These are phyloP conservation scores for Stephanodiscus triporus DNA, from an alignment of 108 stramenopile genomes.

Conservation along the genomic window DNA sequence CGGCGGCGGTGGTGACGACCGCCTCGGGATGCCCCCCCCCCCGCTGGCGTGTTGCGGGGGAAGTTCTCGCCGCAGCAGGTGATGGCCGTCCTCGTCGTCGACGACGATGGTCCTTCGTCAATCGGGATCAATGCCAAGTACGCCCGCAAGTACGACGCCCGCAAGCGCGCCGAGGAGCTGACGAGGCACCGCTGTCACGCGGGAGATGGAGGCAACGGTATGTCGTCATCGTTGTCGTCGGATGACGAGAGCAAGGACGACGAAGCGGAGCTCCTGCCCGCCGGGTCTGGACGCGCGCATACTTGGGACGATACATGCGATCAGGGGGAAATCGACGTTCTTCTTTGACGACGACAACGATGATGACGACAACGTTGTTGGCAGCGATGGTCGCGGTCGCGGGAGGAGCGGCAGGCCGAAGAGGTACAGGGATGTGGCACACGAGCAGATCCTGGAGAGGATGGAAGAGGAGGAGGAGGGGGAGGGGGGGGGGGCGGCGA, in stretches of 20 bases:
- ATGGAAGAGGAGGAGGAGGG: too few relatives aligned
- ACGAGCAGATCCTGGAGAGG: too few relatives aligned
- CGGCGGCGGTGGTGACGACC: too few relatives aligned
- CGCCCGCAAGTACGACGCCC: constrained; percentile 68
- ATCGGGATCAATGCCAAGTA: constrained; percentile 68
- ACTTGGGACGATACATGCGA: constrained; percentile 75
- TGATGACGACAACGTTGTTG: constrained; percentile 30
- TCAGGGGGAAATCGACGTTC: constrained; percentile 66
- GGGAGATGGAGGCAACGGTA: constrained; percentile 50
- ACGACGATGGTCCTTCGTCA: not conserved
- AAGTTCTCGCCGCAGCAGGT: too few relatives aligned
- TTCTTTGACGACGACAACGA: too few relatives aligned
- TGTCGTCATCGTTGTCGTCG: not conserved
- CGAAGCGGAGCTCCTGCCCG: too few relatives aligned
- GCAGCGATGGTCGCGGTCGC: constrained; percentile 28
- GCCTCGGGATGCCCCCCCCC: too few relatives aligned
- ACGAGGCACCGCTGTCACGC: constrained; percentile 39
- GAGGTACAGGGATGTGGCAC: too few relatives aligned
- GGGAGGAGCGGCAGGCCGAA: too few relatives aligned
- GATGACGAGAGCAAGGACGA: constrained; percentile 68
- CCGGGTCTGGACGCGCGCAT: constrained; percentile 73
- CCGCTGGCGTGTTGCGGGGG: too few relatives aligned
- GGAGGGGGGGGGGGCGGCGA: too few relatives aligned
- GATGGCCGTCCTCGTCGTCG: not conserved
- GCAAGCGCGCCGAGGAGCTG: constrained; percentile 80